Base-by-base conservation (phyloP, 2,329 filamentous ascomycete species). In the Periconia sp. region DNA sequence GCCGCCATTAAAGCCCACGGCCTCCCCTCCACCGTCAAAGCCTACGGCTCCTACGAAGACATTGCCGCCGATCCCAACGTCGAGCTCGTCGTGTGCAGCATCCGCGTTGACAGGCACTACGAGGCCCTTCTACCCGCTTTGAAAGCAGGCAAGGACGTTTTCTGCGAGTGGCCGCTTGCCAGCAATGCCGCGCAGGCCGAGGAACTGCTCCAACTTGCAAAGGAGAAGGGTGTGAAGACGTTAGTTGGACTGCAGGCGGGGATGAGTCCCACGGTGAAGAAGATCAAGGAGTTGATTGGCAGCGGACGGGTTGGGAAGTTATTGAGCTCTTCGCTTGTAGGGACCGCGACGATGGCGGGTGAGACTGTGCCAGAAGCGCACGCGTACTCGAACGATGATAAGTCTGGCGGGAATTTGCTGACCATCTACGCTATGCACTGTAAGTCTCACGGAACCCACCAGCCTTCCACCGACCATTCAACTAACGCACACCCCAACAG, bases 361-460 rank as follows among this genome's bases (percentile, higher is more conserved):
- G 48, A 41, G 2, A 60, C 57, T 13, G 52, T 54, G 8, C 43
- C 14, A 30, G 61, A 58, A 23, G 30, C 42, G 7, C 53, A 81
- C 41, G 69, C 70, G 44, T 86, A 84, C 52, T 81, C 84, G 47
- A 68, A 78, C 0, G 72, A 83, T 17, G 69, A 72, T 8, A 69
- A 71, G 2, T 59, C 84, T 20, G 74, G 74, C 0, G 74, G 64
- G 1, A 76, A 76, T 27, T 49, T 74, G 55, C 51, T 76, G 23
- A 73, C 69, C 8, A 75, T 76, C 23, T 68, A 65, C 20, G 66
- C 64, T n/a, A 65, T 67, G 6, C 73, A 76, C 43, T 58, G 60
- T 61, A 51, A 43, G 54, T 52, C 19, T 41, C 20, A 15, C 33
- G 6, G 3, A 6, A 6, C 33, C 33, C 15, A 3, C 33, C 10